Base-by-base conservation (phyloP, 2,329 filamentous ascomycete species). In the Sclerotinia sclerotiorum region DNA sequence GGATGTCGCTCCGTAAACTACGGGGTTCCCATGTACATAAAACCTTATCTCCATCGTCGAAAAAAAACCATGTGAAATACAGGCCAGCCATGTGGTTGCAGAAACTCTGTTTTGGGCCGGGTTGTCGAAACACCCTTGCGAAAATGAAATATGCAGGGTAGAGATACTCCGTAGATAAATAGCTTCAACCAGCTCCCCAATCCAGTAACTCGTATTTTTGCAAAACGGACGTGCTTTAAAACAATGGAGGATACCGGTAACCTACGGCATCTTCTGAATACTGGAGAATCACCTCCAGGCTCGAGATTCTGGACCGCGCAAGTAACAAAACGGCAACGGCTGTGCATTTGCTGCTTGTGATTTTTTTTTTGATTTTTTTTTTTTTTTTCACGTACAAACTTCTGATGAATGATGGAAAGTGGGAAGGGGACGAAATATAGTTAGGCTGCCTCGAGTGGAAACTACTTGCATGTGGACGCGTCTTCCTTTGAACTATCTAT, bases 1-100 rank as follows among this genome's bases (percentile, higher is more conserved):
- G 24, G 46, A 39, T 19, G 17, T 51, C 10, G 24, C 60, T 27
- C n/a, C 46, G 32, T 63, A 11, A 51, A 51, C 32, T 39, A 39
- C 46, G 48, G 32, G 29, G 46, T 1, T 15, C n/a, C 3, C 10
- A 51, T 39, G 15, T 42, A 62, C 46, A 24, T 13, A 21, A 24
- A 21, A 19, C 29, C 46, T 63, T 52, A 63, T 51, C 46, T 63
- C 32, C 32, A 51, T 51, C 32, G n/a, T 42, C 39, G 29, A 27
- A 3, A 10, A 46, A 32, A 46, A 32, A 21, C 56, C 57, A 60
- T 60, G 57, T 60, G 57, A 19, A 46, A n/a, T 11, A 42, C 57
- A 60, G 60, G 60, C 46, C 49, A 35, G 60, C 46, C 46, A 51
- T 63, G 46, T 39, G 60, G 60, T 62, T 27, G 15, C 60, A 51